Base-by-base conservation (phyloP, 495 filamentous ascomycete genomes). In the Penicillium tannophilum region DNA sequence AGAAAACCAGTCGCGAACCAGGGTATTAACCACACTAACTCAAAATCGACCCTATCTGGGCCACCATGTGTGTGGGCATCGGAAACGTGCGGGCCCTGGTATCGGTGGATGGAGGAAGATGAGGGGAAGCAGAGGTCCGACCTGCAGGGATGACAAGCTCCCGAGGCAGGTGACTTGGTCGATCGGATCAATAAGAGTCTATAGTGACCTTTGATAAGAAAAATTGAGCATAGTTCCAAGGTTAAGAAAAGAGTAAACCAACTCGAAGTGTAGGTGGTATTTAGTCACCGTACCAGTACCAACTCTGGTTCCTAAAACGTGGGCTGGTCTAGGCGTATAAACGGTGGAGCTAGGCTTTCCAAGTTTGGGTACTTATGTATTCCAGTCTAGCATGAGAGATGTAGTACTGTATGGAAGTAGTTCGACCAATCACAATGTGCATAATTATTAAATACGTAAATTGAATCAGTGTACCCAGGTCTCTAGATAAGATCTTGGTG, bases 61-160 rank as follows among this genome's bases (percentile, higher is more conserved):
- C 42, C 52, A 47, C 52, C 51, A 41, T 31, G 45, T 36, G 16
- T 23, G 54, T 33, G 36, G 41, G 28, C 57, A 63, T 67, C 56
- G 51, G 59, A 59, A 69, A 66, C 61, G 66, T 69, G 66, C 66
- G 61, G 63, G 58, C 35, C 46, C 58, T 57, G 53, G 58, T 53
- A 58, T 36, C 63, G 41, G 63, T 63, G 66, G 60, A 53, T 67
- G 65, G 65, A 58, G 17, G 35, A 46, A 49, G 54, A 36, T 46
- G 52, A 45, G 56, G 56, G 54, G 52, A 17, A 54, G 39, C 30
- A 46, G 31, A 49, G 30, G 44, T 53, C 23, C 14, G 6, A 41
- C 6, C 23, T 41, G 39, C 14, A 41, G 39, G 39, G 52, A 55
- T 33, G 41, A 45, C 26, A 28, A 30, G 33, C 33, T 45, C 30